phyloP scores from a whole-genome alignment of 2,329 filamentous ascomycete species.

The Alternaria dauci region DNA sequence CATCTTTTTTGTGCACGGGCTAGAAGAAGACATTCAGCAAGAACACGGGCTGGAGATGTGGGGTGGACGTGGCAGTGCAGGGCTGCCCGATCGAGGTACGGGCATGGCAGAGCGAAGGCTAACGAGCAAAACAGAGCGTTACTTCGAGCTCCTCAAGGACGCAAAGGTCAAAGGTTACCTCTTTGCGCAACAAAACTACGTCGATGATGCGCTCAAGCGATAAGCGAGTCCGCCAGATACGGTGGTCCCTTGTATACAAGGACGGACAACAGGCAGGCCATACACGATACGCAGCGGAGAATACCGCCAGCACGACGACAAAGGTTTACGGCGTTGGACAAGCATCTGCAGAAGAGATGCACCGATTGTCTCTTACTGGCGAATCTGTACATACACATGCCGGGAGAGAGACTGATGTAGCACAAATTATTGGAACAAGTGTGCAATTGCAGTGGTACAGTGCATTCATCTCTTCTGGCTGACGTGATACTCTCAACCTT shows the following conservation, averaged over 20 bases:
- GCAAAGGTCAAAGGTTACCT: conserved; percentile 81
- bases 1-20: background rate
- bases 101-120: conserved; percentile 21
- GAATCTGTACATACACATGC: conserved; percentile 44
- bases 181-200: conserved; percentile 81
- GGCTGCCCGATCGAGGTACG: background rate
- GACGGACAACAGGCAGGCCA: conserved; percentile 3
- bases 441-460: conserved; percentile 17
- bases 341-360: conserved; percentile 12
- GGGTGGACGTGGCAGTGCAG: background rate
- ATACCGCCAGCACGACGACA: conserved; percentile 14
- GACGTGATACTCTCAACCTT: conserved; percentile 7
- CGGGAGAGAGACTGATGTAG: conserved; percentile 21
- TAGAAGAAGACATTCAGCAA: background rate
- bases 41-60: background rate
- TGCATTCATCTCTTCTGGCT: background rate
- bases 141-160: conserved; percentile 78
- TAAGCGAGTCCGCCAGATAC: conserved; percentile 11
- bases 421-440: conserved; percentile 9
- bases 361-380: conserved; percentile 29
- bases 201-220: conserved; percentile 46
- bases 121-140: conserved; percentile 68
- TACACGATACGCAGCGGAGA: background rate
- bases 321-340: conserved; percentile 18
- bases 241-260: conserved; percentile 3